Base-by-base conservation (phyloP, 805 yeast genomes). In the Tetrapisispora nanseiensis region DNA sequence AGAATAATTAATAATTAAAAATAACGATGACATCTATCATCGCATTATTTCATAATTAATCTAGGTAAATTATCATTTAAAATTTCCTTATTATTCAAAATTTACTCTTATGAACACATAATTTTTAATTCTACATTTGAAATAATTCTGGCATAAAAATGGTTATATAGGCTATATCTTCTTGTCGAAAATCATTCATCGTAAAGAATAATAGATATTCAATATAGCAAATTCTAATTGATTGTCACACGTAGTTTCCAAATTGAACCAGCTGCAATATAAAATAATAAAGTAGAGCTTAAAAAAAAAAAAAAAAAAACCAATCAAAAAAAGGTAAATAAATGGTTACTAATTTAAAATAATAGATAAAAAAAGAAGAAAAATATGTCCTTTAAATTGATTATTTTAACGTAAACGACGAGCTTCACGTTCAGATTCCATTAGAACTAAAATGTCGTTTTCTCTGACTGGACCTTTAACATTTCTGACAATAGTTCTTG, bases 371-470 rank as follows among this genome's bases (percentile, higher is more conserved):
- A 22, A 12, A 22, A 33, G 11, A n/a, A 21, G 13, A 33, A 22
- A 21, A 11, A n/a, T 12, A 6, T 7, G 5, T 7, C 10, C 13
- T 11, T 26, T 26, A 5, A 26, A 11, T 6, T 47, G 4, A 22
- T 15, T n/a, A 21, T 3, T 33, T 23, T 80, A 80, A 80, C 90
- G 85, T 72, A 83, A 76, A 76, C 92, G 80, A 78, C 90, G 81
- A 66, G 97, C 97, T 80, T 90, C 98, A 81, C 98, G 90, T 80
- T 90, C 98, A 61, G 97, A 90, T 80, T 90, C 98, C 96, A 90
- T 92, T 71, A 90, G 81, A 72, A 95, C 92, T 72, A 90, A 83
- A 76, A 92, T 86, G 72, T 90, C 98, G 76, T 90, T 84, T 75
- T 86, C 95, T 73, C 95, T 84, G 71, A 86, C 95, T 71, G 95